A percentile compares a stretch with the other conserved stretches of the same genome.
Evolutionary conservation across 805 yeast genomes (phyloP).

Genomic region (Naumovozyma baii): DNA sequence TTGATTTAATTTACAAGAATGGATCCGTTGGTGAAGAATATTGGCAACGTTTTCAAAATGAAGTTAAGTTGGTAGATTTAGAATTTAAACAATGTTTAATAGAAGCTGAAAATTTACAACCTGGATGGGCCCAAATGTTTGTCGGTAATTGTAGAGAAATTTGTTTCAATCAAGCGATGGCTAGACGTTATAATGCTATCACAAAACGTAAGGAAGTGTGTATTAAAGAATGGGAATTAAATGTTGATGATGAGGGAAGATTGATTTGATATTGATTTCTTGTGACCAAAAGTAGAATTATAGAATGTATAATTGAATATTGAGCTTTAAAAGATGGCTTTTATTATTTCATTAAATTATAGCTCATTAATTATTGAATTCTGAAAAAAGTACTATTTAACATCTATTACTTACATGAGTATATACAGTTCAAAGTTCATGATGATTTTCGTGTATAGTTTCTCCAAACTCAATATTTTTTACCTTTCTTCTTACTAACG

Average conservation of each 20-base stretch:
- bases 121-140: constrained; percentile 71
- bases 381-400: no score
- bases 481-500: constrained; percentile 51
- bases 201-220: constrained; percentile 32
- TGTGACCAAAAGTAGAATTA: no score
- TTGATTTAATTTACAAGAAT: constrained; percentile 65
- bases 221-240: constrained; percentile 25
- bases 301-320: neutral
- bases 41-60: constrained; percentile 69
- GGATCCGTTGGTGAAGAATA: constrained; percentile 90
- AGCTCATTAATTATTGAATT: no score
- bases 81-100: constrained; percentile 68
- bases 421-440: neutral
- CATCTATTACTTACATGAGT: neutral
- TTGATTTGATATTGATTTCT: constrained; percentile 12
- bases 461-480: constrained; percentile 32
- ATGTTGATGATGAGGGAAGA: constrained; percentile 25
- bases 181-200: constrained; percentile 51
- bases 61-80: constrained; percentile 65
- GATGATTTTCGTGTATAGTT: no score
- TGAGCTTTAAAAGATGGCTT: no score
- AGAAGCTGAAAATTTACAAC: constrained; percentile 64
- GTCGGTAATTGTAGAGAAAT: constrained; percentile 80
- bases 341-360: no score
- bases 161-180: constrained; percentile 82